Evolutionary conservation across 139 green algal species (phyloP).

Genomic region (Coccomyxa sp.): DNA sequence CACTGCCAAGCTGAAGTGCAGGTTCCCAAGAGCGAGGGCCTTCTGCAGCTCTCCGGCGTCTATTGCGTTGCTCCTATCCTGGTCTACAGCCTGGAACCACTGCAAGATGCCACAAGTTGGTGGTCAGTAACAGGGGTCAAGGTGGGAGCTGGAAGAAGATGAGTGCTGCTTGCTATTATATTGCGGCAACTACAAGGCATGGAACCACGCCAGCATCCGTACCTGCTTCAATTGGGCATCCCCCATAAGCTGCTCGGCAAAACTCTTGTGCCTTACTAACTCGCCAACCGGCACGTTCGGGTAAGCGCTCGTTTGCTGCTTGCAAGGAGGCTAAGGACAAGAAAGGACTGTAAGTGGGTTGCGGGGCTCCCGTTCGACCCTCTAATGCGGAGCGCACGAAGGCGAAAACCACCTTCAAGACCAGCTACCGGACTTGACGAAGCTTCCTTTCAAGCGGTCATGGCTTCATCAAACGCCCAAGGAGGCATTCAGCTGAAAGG

Average conservation of each 20-base stretch:
- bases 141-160: neutral
- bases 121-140: neutral
- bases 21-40: conserved; percentile 38
- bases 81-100: conserved; percentile 32
- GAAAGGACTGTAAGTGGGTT: too few relatives aligned
- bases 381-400: too few relatives aligned
- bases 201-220: too few relatives aligned
- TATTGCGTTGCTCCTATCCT: conserved; percentile 19
- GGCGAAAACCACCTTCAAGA: too few relatives aligned
- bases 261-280: neutral
- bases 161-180: neutral
- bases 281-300: neutral
- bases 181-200: too few relatives aligned
- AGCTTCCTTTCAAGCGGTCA: neutral
- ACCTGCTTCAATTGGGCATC: neutral
- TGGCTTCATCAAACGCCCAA: too few relatives aligned
- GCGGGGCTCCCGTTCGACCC: too few relatives aligned
- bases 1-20: conserved; percentile 46
- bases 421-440: too few relatives aligned
- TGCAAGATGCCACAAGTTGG: conserved; percentile 3
- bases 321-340: too few relatives aligned
- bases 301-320: too few relatives aligned
- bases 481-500: neutral
- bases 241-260: neutral
- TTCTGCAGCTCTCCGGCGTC: conserved; percentile 29